Percentiles rank a stretch among this genome's conserved stretches.
phyloP scores from a whole-genome alignment of 352 stramenopile genomes.

The Globisporangium splendens region DNA sequence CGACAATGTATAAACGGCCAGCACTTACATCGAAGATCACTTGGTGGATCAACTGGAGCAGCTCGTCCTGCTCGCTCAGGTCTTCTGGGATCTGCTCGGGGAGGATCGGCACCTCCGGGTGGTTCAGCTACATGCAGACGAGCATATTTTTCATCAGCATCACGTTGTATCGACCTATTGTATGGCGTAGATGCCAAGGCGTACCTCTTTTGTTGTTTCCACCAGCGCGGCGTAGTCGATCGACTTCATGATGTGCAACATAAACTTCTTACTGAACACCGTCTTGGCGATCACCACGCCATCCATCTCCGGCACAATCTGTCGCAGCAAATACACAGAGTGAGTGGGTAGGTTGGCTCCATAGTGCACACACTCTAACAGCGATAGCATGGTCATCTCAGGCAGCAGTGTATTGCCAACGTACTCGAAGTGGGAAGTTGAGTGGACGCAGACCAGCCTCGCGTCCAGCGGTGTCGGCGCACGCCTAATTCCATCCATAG shows the following conservation, averaged over 20 bases:
- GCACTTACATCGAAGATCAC: slow-evolving; percentile 76
- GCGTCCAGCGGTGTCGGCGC: slow-evolving; percentile 65
- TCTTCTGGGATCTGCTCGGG: slow-evolving; percentile 62
- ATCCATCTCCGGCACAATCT: slow-evolving; percentile 81
- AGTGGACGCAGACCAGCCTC: slow-evolving; percentile 53
- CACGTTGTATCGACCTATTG: neutral
- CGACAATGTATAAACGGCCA: neutral
- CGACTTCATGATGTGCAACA: slow-evolving; percentile 84
- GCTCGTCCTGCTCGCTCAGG: slow-evolving; percentile 50
- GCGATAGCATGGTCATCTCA: neutral
- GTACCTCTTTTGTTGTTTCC: slow-evolving; percentile 71
- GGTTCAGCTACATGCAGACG: slow-evolving; percentile 50
- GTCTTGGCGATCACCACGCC: slow-evolving; percentile 77
- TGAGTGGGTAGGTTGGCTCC: neutral
- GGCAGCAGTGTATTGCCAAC: neutral
- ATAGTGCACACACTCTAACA: neutral
- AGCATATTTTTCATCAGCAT: neutral
- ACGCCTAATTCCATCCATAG: slow-evolving; percentile 42
- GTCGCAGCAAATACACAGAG: slow-evolving; percentile 3
- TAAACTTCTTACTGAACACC: slow-evolving; percentile 80
- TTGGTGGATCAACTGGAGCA: slow-evolving; percentile 73
- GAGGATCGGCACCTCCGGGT: slow-evolving; percentile 71
- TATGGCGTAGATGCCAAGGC: neutral
- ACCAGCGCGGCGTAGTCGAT: slow-evolving; percentile 80
- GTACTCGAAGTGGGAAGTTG: slow-evolving; percentile 79